These are phyloP conservation scores for Colletotrichum godetiae DNA, from an alignment of 2,329 filamentous ascomycete genomes.

Conservation along the genomic window DNA sequence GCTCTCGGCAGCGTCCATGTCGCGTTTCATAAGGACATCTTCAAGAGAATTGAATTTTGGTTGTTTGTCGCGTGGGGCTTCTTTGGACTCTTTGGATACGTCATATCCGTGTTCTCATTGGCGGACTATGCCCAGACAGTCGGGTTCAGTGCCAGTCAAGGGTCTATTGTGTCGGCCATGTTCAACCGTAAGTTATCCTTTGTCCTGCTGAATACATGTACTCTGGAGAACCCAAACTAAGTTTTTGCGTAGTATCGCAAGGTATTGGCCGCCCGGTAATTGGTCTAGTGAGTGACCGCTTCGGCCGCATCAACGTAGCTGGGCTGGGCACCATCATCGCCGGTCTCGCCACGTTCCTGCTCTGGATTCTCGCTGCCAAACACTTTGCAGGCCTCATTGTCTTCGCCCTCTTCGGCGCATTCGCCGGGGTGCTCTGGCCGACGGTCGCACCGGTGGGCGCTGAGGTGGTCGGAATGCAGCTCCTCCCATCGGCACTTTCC, in stretches of 20 bases:
- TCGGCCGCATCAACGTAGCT: conserved; percentile 81
- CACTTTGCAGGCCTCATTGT: conserved; percentile 75
- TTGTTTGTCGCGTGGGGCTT: conserved; percentile 75
- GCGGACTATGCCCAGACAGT: conserved; percentile 78
- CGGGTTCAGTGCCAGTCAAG: conserved; percentile 74
- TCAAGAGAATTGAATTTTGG: conserved; percentile 71
- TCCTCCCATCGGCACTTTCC: conserved; percentile 75
- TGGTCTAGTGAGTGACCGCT: conserved; percentile 76
- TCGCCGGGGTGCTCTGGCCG: conserved; percentile 79
- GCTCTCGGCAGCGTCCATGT: conserved; percentile 74
- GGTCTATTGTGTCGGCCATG: conserved; percentile 77
- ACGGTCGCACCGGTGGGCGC: conserved; percentile 76
- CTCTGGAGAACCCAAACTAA: too few species aligned
- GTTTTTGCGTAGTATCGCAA: conserved; percentile 58
- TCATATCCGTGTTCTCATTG: conserved; percentile 81
- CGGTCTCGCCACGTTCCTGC: conserved; percentile 73
- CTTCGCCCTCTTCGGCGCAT: conserved; percentile 75
- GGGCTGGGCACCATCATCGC: conserved; percentile 71
- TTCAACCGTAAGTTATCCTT: conserved; percentile 67
- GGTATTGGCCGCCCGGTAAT: conserved; percentile 78
- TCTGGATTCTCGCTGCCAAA: conserved; percentile 79
- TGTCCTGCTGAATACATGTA: too few species aligned
- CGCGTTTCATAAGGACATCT: conserved; percentile 73
- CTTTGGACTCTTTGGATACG: conserved; percentile 79
- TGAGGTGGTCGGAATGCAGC: conserved; percentile 77